These are phyloP conservation scores for Penicillium bovifimosum DNA, from an alignment of 495 filamentous ascomycete genomes.

Conservation along the genomic window DNA sequence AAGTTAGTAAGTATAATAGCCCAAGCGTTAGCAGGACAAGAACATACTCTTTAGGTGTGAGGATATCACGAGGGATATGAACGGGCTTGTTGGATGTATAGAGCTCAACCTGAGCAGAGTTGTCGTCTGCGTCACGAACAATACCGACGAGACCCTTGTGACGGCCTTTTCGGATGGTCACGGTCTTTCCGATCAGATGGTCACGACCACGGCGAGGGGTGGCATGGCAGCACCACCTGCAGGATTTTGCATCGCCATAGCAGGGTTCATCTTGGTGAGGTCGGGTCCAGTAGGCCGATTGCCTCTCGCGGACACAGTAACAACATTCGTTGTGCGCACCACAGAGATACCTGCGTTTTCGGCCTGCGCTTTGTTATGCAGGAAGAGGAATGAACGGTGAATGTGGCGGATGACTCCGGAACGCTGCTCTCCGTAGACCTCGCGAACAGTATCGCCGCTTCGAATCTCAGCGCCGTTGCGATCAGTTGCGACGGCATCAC, in stretches of 20 bases:
- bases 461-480: slow-evolving; percentile 90
- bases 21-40: background rate
- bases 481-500: slow-evolving; percentile 84
- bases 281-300: slow-evolving; percentile 70
- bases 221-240: slow-evolving; percentile 51
- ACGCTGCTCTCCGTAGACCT: slow-evolving; percentile 77
- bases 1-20: slow-evolving; percentile 13
- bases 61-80: slow-evolving; percentile 66
- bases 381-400: slow-evolving; percentile 80
- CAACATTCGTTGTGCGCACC: slow-evolving; percentile 75
- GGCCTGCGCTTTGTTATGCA: slow-evolving; percentile 73
- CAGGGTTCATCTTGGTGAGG: slow-evolving; percentile 88
- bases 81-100: slow-evolving; percentile 88
- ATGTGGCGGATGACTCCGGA: slow-evolving; percentile 89
- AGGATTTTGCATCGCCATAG: slow-evolving; percentile 54
- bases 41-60: slow-evolving; percentile 74
- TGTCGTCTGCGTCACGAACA: slow-evolving; percentile 86
- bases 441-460: slow-evolving; percentile 84
- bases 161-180: slow-evolving; percentile 72
- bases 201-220: slow-evolving; percentile 78
- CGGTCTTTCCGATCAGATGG: slow-evolving; percentile 83
- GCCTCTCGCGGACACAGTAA: slow-evolving; percentile 86
- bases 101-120: slow-evolving; percentile 79
- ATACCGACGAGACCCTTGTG: slow-evolving; percentile 94
- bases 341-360: slow-evolving; percentile 92